Percentiles rank a stretch among this genome's conserved stretches.
These are phyloP conservation scores for Metroxylon sagu DNA, from an alignment of 176 grass and related monocot species.

Conservation along the genomic window DNA sequence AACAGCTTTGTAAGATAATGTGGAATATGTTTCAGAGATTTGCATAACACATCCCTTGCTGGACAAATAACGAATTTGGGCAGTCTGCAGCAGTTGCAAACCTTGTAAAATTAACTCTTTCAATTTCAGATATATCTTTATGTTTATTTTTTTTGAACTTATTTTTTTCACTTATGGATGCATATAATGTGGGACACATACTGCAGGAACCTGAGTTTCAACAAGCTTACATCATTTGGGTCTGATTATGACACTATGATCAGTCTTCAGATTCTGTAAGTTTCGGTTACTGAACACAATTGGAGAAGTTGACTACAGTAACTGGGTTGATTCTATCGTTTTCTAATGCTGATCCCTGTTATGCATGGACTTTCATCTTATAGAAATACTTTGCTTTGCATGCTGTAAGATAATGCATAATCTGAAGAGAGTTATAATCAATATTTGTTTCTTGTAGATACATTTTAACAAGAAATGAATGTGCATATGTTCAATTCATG, in stretches of 20 bases:
- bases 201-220: conserved; percentile 36
- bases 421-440: no score
- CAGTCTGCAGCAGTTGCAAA: conserved; percentile 26
- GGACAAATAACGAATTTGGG: conserved; percentile 32
- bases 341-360: no score
- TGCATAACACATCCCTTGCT: conserved; percentile 32
- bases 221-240: conserved; percentile 30
- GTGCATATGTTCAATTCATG: no score
- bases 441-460: no score
- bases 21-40: conserved; percentile 19
- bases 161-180: neutral
- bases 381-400: no score
- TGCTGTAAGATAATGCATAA: no score
- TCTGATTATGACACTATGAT: conserved; percentile 24
- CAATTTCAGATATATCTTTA: no score
- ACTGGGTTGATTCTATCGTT: no score
- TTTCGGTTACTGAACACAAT: neutral
- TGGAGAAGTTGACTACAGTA: no score
- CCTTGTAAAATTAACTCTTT: conserved; percentile 14
- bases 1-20: no score
- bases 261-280: conserved; percentile 35
- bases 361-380: no score
- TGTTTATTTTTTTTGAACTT: neutral
- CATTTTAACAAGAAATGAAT: no score
- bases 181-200: neutral